A percentile compares a stretch with the other conserved stretches of the same genome.
phyloP scores from a whole-genome alignment of 768 basidiomycete species.

The Collybiopsis confluens region DNA sequence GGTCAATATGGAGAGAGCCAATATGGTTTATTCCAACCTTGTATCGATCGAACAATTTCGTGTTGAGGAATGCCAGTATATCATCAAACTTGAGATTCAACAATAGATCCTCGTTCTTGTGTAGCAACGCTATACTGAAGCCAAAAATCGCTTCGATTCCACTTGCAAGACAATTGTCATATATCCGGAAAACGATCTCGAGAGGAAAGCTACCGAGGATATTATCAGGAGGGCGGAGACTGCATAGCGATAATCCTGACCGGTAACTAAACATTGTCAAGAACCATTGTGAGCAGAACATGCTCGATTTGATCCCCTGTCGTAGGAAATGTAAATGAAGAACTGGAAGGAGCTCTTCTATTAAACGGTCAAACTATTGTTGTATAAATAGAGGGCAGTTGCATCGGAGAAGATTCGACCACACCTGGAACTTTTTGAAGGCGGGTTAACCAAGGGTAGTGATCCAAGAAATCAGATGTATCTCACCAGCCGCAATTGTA shows the following conservation, averaged over 20 bases:
- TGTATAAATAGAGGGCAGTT: neutral
- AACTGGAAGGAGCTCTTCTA: slow-evolving; percentile 91
- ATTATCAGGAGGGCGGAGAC: neutral
- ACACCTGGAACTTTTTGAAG: slow-evolving; percentile 53
- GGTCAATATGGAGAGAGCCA: neutral
- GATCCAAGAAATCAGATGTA: neutral
- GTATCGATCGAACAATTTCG: slow-evolving; percentile 78
- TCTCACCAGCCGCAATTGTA: slow-evolving; percentile 85
- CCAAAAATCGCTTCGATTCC: slow-evolving; percentile 97
- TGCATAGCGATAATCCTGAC: slow-evolving; percentile 32
- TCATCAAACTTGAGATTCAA: slow-evolving; percentile 88
- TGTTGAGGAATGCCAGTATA: slow-evolving; percentile 69
- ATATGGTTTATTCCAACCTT: slow-evolving; percentile 32
- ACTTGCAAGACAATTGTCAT: slow-evolving; percentile 93
- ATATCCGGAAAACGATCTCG: slow-evolving; percentile 92
- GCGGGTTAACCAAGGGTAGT: slow-evolving; percentile 3
- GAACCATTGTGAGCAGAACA: slow-evolving; percentile 99
- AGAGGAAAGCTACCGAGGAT: slow-evolving; percentile 72
- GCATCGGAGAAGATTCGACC: slow-evolving; percentile 4
- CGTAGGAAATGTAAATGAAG: slow-evolving; percentile 90
- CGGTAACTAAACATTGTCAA: slow-evolving; percentile 95
- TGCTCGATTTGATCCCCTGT: slow-evolving; percentile 94
- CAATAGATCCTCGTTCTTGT: slow-evolving; percentile 81
- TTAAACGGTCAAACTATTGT: slow-evolving; percentile 81
- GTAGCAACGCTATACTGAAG: slow-evolving; percentile 83